These are phyloP conservation scores for Penicillium bovifimosum DNA, from an alignment of 495 filamentous ascomycete genomes.

Conservation along the genomic window DNA sequence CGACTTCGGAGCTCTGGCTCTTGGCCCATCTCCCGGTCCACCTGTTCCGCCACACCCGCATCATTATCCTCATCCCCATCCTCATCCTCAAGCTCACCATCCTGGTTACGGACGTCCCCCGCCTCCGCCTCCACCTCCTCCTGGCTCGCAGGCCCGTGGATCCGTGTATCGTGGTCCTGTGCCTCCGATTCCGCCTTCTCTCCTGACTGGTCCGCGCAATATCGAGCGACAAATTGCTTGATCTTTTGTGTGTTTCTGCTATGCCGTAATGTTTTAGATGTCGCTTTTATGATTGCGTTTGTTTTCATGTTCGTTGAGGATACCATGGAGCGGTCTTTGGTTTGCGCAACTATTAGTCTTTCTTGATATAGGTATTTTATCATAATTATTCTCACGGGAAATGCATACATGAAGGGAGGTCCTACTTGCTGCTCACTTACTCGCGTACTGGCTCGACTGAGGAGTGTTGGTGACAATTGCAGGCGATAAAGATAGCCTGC, in stretches of 20 bases:
- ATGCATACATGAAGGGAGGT: too few relatives aligned
- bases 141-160: conserved; percentile 16
- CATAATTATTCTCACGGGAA: too few relatives aligned
- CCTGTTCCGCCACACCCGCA: conserved; percentile 13
- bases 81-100: background rate
- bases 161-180: conserved; percentile 15
- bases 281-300: background rate
- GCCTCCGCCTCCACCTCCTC: conserved; percentile 19
- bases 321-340: too few relatives aligned
- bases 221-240: conserved; percentile 40
- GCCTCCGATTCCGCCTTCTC: conserved; percentile 27
- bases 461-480: too few relatives aligned
- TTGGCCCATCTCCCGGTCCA: conserved; percentile 7
- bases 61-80: conserved; percentile 4
- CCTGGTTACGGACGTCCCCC: conserved; percentile 11
- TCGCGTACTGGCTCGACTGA: too few relatives aligned
- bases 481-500: too few relatives aligned
- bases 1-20: conserved; percentile 25
- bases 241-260: background rate
- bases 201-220: conserved; percentile 34
- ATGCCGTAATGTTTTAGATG: background rate
- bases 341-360: too few relatives aligned
- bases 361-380: too few relatives aligned
- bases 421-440: too few relatives aligned
- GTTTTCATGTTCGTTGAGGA: too few relatives aligned